Evolutionary conservation across 1,284 basidiomycete genomes (phyloP).

Genomic region (Entoloma clypeatum): DNA sequence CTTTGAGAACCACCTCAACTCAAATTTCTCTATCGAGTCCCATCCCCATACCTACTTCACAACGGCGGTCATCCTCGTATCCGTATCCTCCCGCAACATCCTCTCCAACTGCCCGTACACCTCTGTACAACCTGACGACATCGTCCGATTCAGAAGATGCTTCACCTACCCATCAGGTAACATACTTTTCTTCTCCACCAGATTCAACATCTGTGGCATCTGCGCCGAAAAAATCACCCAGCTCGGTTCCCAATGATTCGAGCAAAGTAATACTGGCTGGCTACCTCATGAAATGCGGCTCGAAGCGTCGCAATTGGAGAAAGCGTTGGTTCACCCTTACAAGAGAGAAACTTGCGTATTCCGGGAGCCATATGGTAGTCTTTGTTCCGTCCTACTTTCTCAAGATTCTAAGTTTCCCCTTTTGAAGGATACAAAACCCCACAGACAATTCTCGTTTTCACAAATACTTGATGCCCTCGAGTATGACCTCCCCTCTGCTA

Average conservation of each 20-base stretch:
- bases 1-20: slow-evolving; percentile 57
- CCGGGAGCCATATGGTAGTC: slow-evolving; percentile 84
- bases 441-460: slow-evolving; percentile 80
- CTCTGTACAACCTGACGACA: slow-evolving; percentile 45
- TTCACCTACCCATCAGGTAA: slow-evolving; percentile 38
- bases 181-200: slow-evolving; percentile 40
- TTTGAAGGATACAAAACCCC: slow-evolving; percentile 77
- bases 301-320: slow-evolving; percentile 90
- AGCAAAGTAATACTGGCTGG: slow-evolving; percentile 79
- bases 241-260: slow-evolving; percentile 45
- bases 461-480: slow-evolving; percentile 94
- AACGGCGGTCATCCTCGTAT: slow-evolving; percentile 23
- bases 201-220: slow-evolving; percentile 32
- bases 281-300: slow-evolving; percentile 96
- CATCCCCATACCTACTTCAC: slow-evolving; percentile 42
- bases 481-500: slow-evolving; percentile 58
- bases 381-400: slow-evolving; percentile 9
- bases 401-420: slow-evolving; percentile 5
- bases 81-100: slow-evolving; percentile 37
- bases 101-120: slow-evolving; percentile 40
- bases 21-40: slow-evolving; percentile 49
- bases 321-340: slow-evolving; percentile 92
- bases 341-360: slow-evolving; percentile 78
- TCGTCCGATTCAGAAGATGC: slow-evolving; percentile 78
- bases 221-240: slow-evolving; percentile 38